Evolutionary conservation across 257 asterid species (phyloP), one percentile per base, ranked within the genome.

Genomic region (Salvia miltiorrhiza): DNA sequence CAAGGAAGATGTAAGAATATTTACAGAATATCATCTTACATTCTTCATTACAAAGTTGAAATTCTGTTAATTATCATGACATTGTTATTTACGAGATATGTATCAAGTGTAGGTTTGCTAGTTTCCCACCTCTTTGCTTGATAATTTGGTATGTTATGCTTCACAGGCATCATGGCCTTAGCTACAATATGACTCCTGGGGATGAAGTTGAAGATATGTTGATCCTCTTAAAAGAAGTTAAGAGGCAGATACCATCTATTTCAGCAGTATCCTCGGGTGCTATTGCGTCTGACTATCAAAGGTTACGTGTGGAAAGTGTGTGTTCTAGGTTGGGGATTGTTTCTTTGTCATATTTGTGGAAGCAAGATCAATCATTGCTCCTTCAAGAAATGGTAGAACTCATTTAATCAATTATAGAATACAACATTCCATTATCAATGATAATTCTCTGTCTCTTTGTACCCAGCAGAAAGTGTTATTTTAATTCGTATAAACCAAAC

Each of bases 191-290:
- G 82, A 93, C 99, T 58, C 90, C 95, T 72, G 97, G 99, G 50
- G 99, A 93, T 84, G 99, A 93, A 82, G 97, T 93, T 72, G 99
- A 93, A 86, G 99, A 93, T 78, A 86, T 93, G 99, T 78, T 87
- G 53, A 71, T 88, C 78, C 86, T 93, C 69, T 80, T 93, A 77
- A 83, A 81, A 67, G 99, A 93, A 84, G 96, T 93, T 56, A 85
- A 93, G 83, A 72, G 79, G 59, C 83, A 85, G 78, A 86, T 93
- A 71, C 97, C 97, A 35, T 85, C 94, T 67, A 80, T 90, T 55
- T 75, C 86, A 7, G 97, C 96, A 43, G 99, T 93, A 56, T 88
- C 93, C 50, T 89, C 96, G 61, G 99, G 99, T 70, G 99, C 99
- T 62, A 90, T 93, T 77, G 99, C 97, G 40, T 93, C 99, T 65